Evolutionary conservation across 2,329 filamentous ascomycete species (phyloP).

Genomic region (Hortaea sp.): DNA sequence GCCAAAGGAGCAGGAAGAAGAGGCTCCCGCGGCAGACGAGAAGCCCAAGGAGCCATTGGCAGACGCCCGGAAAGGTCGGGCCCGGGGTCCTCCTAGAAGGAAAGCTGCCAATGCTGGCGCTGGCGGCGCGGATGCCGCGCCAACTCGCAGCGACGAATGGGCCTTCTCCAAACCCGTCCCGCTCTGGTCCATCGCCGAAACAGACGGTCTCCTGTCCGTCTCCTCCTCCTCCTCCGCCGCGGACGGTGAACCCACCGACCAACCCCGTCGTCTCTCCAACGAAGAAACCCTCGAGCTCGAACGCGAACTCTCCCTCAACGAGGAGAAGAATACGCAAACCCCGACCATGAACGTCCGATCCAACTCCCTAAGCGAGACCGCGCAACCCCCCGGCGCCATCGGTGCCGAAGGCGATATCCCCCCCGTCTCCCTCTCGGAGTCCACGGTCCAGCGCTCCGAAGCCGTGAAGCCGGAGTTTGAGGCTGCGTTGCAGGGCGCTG

Average conservation of each 20-base stretch:
- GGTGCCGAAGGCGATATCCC: too few species aligned
- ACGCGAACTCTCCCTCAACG: slow-evolving; percentile 16
- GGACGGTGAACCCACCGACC: not conserved
- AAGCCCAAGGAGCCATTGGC: slow-evolving; percentile 73
- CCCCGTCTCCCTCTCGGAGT: too few species aligned
- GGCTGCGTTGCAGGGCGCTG: too few species aligned
- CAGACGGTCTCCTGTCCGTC: slow-evolving; percentile 24
- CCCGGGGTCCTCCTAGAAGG: slow-evolving; percentile 74
- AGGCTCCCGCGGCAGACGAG: slow-evolving; percentile 48
- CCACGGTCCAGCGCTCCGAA: too few species aligned
- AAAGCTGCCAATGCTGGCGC: slow-evolving; percentile 41
- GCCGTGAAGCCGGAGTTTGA: too few species aligned
- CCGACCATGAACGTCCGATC: slow-evolving; percentile 6
- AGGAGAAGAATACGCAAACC: slow-evolving; percentile 14
- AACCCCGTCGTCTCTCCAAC: not conserved
- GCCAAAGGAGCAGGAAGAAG: slow-evolving; percentile 58
- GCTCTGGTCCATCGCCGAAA: slow-evolving; percentile 35
- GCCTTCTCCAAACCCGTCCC: slow-evolving; percentile 13
- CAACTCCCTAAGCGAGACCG: too few species aligned
- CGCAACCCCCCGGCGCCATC: too few species aligned
- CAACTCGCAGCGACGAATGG: not conserved
- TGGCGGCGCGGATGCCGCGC: not conserved
- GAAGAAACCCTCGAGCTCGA: slow-evolving; percentile 13
- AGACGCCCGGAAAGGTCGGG: slow-evolving; percentile 84
- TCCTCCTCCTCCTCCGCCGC: not conserved